Evolutionary conservation across 2,329 filamentous ascomycete genomes (phyloP), one percentile per base, ranked within the genome.

Genomic region (Microsporum audouinii): DNA sequence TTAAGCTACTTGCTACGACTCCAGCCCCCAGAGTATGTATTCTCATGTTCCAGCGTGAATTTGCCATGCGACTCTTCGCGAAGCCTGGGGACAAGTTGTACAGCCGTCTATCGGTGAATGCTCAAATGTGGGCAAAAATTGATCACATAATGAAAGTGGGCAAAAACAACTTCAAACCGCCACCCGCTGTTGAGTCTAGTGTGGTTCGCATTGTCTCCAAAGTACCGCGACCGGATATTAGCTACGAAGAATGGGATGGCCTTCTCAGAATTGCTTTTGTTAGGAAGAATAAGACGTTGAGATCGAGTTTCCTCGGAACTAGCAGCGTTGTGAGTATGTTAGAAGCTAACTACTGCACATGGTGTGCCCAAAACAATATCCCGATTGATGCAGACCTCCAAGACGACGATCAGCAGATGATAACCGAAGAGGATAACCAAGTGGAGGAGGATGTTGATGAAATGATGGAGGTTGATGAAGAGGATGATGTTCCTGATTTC

Each of bases 31-130:
- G 92, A 38, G 85, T 84, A 63, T 91, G 88, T 68, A 84, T 97
- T 65, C 89, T 97, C 76, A 96, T 96, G 91, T 94, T 95, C 70
- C 92, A 97, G 78, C 85, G 91, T 70, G 92, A 97, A 76, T 96
- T 96, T 70, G 91, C 91, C 17, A 85, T 95, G 73, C 84, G 92
- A 43, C 79, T 97, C 39, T 92, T 95, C 61, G 94, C 94, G 12
- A 86, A 87, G 51, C 89, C 92, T 0, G 89, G 89, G 6, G 91
- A 96, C 71, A 83, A 90, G 59, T 83, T 97, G 6, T 97, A 96
- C 79, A 91, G 86, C 66, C 83, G 94, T n/a, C 80, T 97, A 31
- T 88, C 84, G 1, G 92, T 96, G 62, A 97, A 97, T 69, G 89
- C 88, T 17, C 92, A 97, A 72, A 95, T 97, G 81, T 96, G 88